Conservation (phyloP, 805 yeast genomes). For the Candida patagonica region DNA sequence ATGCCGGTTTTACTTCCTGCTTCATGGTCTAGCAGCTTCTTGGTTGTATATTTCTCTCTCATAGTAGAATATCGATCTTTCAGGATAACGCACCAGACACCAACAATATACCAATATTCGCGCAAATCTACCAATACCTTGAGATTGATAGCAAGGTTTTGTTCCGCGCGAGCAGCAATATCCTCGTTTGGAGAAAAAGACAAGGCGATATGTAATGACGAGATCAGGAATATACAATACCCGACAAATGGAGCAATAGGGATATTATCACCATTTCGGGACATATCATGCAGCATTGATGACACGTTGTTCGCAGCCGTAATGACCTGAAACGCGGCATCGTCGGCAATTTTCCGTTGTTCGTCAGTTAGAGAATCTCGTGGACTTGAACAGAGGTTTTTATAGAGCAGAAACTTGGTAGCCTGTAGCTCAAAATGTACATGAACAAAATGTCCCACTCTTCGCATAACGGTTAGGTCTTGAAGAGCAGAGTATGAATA, state of each 20-base stretch:
- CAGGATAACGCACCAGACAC: constrained; percentile 28
- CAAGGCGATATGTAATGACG: constrained; percentile 28
- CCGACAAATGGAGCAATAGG: constrained; percentile 29
- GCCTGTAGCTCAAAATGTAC: constrained; percentile 25
- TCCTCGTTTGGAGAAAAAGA: constrained; percentile 24
- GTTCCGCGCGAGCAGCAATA: constrained; percentile 24
- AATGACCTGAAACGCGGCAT: constrained; percentile 23
- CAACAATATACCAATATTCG: constrained; percentile 29
- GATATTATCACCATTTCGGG: constrained; percentile 21
- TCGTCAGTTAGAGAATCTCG: constrained; percentile 13
- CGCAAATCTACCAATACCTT: constrained; percentile 23
- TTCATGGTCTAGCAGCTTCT: not conserved
- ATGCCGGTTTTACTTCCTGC: not conserved
- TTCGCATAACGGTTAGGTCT: constrained; percentile 19
- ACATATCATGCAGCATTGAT: constrained; percentile 21
- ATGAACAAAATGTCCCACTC: constrained; percentile 26
- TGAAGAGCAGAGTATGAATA: constrained; percentile 19
- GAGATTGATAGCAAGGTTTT: constrained; percentile 25
- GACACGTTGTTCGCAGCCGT: constrained; percentile 27
- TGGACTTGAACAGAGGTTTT: constrained; percentile 26
- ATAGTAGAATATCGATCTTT: constrained; percentile 22
- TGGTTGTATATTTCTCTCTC: not conserved
- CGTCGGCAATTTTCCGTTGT: constrained; percentile 23
- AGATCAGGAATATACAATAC: constrained; percentile 27
- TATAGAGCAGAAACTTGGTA: constrained; percentile 23